Evolutionary conservation across 1,284 basidiomycete species (phyloP).

Genomic region (Abortiporus biennis): DNA sequence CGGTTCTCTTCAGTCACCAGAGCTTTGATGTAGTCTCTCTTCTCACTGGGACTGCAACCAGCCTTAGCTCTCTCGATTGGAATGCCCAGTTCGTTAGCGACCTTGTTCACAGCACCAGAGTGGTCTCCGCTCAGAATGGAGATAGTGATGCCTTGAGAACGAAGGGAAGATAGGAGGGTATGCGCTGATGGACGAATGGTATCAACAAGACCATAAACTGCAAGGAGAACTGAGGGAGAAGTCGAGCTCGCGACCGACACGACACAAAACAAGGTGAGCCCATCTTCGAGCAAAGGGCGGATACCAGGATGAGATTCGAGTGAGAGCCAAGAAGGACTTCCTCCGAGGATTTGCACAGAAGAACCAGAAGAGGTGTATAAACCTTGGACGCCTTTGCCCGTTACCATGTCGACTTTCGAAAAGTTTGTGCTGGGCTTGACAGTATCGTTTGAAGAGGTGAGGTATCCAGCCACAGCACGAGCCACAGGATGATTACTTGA

Average conservation of each 20-base stretch:
- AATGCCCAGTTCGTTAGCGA: constrained; percentile 25
- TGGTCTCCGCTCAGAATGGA: constrained; percentile 54
- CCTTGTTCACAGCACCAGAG: constrained; percentile 39
- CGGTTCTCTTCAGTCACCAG: no score
- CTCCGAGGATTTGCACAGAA: constrained; percentile 29
- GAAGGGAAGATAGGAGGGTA: constrained; percentile 32
- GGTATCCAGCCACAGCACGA: constrained; percentile 22
- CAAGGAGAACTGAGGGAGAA: no score
- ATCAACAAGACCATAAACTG: constrained; percentile 43
- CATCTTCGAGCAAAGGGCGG: constrained; percentile 16
- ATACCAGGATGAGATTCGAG: constrained; percentile 19
- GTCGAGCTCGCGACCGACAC: constrained; percentile 21
- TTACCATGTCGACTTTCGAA: constrained; percentile 24
- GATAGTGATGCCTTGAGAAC: constrained; percentile 30
- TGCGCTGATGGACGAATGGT: constrained; percentile 38
- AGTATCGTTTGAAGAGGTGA: constrained; percentile 7
- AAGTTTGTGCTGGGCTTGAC: constrained; percentile 6
- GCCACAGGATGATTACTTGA: constrained; percentile 29
- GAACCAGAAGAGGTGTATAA: constrained; percentile 19
- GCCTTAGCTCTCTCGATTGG: constrained; percentile 11
- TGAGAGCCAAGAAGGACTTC: constrained; percentile 28
- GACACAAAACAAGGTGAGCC: constrained; percentile 32
- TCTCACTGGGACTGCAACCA: constrained; percentile 46
- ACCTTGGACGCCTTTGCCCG: constrained; percentile 32
- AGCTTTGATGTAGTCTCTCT: constrained; percentile 37